Evolutionary conservation across 345 rosid genomes (phyloP).

Genomic region (Lepidium aucheri): DNA sequence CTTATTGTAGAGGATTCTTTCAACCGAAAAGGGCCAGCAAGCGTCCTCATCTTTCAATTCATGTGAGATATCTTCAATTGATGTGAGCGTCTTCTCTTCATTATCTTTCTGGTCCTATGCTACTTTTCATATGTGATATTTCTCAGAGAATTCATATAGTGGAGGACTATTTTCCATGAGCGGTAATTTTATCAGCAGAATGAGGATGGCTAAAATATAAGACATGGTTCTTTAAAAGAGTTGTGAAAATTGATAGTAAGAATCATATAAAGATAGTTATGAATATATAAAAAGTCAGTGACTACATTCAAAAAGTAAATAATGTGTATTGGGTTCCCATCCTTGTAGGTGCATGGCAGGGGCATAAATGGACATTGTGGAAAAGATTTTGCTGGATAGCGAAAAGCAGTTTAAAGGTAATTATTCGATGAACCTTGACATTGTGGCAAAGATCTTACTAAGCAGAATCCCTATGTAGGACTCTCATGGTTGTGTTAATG

Average conservation of each 20-base stretch:
- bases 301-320: background rate
- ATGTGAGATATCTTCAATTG: slow-evolving; percentile 73
- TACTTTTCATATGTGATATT: background rate
- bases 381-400: slow-evolving; percentile 56
- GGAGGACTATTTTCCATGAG: background rate
- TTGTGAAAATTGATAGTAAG: background rate
- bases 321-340: background rate
- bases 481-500: background rate
- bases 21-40: slow-evolving; percentile 84
- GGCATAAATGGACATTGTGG: slow-evolving; percentile 73
- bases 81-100: slow-evolving; percentile 39
- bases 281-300: background rate
- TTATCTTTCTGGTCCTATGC: slow-evolving; percentile 13
- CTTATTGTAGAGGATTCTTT: slow-evolving; percentile 68
- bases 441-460: background rate
- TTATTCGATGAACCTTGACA: background rate
- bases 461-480: background rate
- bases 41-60: slow-evolving; percentile 56
- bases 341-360: slow-evolving; percentile 69
- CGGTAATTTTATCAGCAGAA: background rate
- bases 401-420: slow-evolving; percentile 61
- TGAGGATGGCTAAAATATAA: background rate
- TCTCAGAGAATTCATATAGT: background rate
- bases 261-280: background rate
- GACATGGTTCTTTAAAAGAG: background rate